Evolutionary conservation across 176 grass and related monocot genomes (phyloP).

Genomic region (Alloteropsis semialata): DNA sequence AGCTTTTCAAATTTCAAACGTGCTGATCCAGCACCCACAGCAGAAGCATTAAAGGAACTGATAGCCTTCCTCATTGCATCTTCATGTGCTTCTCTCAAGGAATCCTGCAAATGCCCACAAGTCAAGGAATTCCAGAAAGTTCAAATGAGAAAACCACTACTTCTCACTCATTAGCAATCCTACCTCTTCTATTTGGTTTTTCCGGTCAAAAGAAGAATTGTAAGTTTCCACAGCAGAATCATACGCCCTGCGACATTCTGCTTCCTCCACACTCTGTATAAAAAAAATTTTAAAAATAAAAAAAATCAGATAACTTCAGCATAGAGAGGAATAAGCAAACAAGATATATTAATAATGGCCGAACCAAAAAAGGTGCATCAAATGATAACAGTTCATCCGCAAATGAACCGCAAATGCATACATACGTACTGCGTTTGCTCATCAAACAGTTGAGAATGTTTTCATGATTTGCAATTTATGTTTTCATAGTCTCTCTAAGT

Average conservation of each 20-base stretch:
- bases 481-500: neutral
- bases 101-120: conserved; percentile 38
- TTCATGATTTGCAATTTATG: neutral
- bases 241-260: conserved; percentile 88
- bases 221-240: conserved; percentile 75
- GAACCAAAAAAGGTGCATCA: neutral
- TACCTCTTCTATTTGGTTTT: conserved; percentile 84
- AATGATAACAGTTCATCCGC: neutral
- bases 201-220: conserved; percentile 76
- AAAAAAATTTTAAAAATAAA: too few species aligned
- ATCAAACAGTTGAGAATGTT: neutral
- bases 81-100: conserved; percentile 82
- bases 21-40: conserved; percentile 69
- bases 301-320: conserved; percentile 20
- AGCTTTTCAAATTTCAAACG: conserved; percentile 89
- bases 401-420: neutral
- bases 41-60: conserved; percentile 57
- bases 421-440: neutral
- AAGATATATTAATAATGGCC: neutral
- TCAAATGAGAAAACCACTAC: neutral
- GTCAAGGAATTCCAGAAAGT: conserved; percentile 9
- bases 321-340: neutral
- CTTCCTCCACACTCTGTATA: conserved; percentile 91
- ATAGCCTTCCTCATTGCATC: conserved; percentile 68
- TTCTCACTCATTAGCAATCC: conserved; percentile 22